Evolutionary conservation across 805 yeast species (phyloP).

Genomic region (Candida gorgasii): DNA sequence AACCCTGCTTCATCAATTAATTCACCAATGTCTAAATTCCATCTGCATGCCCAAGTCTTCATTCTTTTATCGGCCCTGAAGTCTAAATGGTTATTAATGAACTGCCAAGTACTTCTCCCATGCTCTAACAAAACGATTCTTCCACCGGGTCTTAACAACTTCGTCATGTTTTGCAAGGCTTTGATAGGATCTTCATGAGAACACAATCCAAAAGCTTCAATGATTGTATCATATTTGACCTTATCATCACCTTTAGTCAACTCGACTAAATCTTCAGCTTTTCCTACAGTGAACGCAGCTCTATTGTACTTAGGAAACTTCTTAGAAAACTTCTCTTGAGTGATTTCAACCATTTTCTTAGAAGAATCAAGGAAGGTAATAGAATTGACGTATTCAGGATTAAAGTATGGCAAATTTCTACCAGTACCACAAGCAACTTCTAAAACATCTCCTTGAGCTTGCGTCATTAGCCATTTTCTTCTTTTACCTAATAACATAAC

Average conservation of each 20-base stretch:
- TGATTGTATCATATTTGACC: conserved; percentile 83
- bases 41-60: conserved; percentile 94
- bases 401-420: conserved; percentile 77
- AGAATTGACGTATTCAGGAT: conserved; percentile 60
- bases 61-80: conserved; percentile 79
- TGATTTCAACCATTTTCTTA: conserved; percentile 76
- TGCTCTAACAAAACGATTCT: conserved; percentile 86
- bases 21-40: conserved; percentile 94
- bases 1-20: conserved; percentile 81
- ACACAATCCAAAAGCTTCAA: conserved; percentile 94
- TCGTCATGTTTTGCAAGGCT: conserved; percentile 73
- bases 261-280: conserved; percentile 75
- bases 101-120: conserved; percentile 81
- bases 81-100: conserved; percentile 79
- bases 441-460: conserved; percentile 81
- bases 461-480: conserved; percentile 78
- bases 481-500: conserved; percentile 60
- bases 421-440: conserved; percentile 98
- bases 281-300: conserved; percentile 88
- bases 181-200: conserved; percentile 91
- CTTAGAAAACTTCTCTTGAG: conserved; percentile 70
- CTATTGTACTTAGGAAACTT: conserved; percentile 64
- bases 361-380: conserved; percentile 88
- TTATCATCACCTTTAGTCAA: conserved; percentile 43
- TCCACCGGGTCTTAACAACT: conserved; percentile 84